phyloP scores from a whole-genome alignment of 805 yeast genomes.

The Maudiozyma barnettii region DNA sequence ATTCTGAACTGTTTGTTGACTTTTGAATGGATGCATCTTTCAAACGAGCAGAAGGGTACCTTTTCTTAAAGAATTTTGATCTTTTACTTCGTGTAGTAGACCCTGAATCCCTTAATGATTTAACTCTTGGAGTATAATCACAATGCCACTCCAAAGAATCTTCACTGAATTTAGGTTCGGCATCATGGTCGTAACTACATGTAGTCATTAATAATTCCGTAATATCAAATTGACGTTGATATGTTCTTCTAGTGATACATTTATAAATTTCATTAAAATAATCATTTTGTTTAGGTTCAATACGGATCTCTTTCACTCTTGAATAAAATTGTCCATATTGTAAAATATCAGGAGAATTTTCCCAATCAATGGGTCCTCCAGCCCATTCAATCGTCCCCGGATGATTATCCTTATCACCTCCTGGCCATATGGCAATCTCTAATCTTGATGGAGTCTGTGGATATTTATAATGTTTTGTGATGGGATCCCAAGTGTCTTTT shows the following conservation, averaged over 20 bases:
- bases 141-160: conserved; percentile 14
- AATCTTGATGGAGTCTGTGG: conserved; percentile 74
- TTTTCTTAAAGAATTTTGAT: neutral
- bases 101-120: neutral
- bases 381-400: conserved; percentile 75
- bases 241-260: conserved; percentile 5
- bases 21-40: neutral
- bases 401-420: conserved; percentile 44
- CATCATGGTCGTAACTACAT: conserved; percentile 4
- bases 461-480: conserved; percentile 41
- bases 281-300: conserved; percentile 49
- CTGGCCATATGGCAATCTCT: conserved; percentile 75
- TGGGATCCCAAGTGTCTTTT: conserved; percentile 53
- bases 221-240: neutral
- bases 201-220: conserved; percentile 5
- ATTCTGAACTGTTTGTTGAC: neutral
- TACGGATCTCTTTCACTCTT: conserved; percentile 43
- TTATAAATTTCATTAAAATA: conserved; percentile 8
- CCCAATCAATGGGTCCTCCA: conserved; percentile 83
- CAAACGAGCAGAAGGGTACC: neutral
- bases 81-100: neutral
- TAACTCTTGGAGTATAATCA: conserved; percentile 8
- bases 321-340: conserved; percentile 71
- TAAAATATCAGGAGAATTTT: conserved; percentile 53
- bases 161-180: conserved; percentile 5